Evolutionary conservation across 2,329 filamentous ascomycete genomes (phyloP).

Genomic region (Penicillium janthinellum): DNA sequence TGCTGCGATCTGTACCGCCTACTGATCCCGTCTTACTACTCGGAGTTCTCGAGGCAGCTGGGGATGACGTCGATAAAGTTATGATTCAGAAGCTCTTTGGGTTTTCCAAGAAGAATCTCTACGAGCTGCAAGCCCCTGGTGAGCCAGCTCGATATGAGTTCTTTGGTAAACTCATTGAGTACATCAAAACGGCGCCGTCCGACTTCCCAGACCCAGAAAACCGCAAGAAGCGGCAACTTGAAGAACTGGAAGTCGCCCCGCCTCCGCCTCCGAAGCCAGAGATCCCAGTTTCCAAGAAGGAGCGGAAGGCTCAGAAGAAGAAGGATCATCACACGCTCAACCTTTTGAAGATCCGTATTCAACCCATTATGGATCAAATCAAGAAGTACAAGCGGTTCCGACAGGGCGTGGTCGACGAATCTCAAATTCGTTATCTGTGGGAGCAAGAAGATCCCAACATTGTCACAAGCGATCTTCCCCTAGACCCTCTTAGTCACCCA

Average conservation of each 20-base stretch:
- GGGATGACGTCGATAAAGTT: slow-evolving; percentile 61
- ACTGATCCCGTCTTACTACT: slow-evolving; percentile 88
- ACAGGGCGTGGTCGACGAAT: slow-evolving; percentile 73
- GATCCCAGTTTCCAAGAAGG: slow-evolving; percentile 70
- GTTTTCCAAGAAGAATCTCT: slow-evolving; percentile 77
- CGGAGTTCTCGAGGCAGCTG: slow-evolving; percentile 74
- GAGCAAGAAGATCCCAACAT: slow-evolving; percentile 76
- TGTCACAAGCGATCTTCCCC: slow-evolving; percentile 61
- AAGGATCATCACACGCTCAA: slow-evolving; percentile 83
- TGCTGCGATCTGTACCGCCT: slow-evolving; percentile 80
- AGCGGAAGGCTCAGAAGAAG: slow-evolving; percentile 77
- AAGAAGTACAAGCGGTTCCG: slow-evolving; percentile 92
- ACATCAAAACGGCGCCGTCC: slow-evolving; percentile 74
- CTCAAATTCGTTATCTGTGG: slow-evolving; percentile 76
- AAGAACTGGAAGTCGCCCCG: slow-evolving; percentile 73
- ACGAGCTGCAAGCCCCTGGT: slow-evolving; percentile 67
- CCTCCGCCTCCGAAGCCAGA: slow-evolving; percentile 66
- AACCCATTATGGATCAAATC: slow-evolving; percentile 97
- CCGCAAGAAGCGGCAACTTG: slow-evolving; percentile 82
- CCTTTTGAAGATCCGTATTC: slow-evolving; percentile 81
- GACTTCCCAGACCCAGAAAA: slow-evolving; percentile 87
- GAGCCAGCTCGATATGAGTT: slow-evolving; percentile 70
- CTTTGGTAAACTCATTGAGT: slow-evolving; percentile 72
- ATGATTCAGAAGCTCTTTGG: slow-evolving; percentile 81
- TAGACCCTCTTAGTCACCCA: slow-evolving; percentile 60